A percentile compares a stretch with the other conserved stretches of the same genome.
Conservation (phyloP, 2,329 filamentous ascomycete species). For the Fusarium sp. region DNA sequence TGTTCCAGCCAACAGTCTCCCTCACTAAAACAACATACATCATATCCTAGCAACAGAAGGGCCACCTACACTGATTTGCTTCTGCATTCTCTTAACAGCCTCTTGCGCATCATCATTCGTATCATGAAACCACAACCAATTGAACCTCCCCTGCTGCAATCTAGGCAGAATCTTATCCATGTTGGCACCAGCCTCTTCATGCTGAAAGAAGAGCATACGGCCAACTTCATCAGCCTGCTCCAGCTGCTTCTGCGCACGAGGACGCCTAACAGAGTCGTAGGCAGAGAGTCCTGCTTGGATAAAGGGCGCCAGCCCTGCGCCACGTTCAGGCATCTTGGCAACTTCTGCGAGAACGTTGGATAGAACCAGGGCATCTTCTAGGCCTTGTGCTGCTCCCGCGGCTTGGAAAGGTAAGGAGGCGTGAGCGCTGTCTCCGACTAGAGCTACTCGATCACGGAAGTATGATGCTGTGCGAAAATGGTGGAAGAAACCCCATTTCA, state of each 20-base stretch:
- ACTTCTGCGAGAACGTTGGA: background rate
- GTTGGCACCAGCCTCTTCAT: background rate
- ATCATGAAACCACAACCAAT: background rate
- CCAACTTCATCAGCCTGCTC: background rate
- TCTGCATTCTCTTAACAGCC: background rate
- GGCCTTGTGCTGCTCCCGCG: background rate
- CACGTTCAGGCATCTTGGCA: background rate
- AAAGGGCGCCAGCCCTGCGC: fast-evolving
- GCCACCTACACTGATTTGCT: background rate
- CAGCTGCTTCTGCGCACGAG: background rate
- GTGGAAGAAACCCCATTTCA: slow-evolving; percentile 3
- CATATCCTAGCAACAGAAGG: background rate
- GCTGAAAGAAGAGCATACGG: background rate
- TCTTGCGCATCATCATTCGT: background rate
- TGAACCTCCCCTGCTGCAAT: background rate
- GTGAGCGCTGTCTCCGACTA: background rate
- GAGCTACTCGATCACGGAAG: background rate
- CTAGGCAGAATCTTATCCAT: background rate
- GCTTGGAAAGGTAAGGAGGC: background rate
- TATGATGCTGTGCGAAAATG: background rate
- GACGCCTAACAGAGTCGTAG: background rate
- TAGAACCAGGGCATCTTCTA: background rate
- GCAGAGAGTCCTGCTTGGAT: background rate
- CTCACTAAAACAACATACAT: background rate
- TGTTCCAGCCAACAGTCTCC: fast-evolving